phyloP scores from a whole-genome alignment of 2,329 filamentous ascomycete genomes.

The Periconia sp. region DNA sequence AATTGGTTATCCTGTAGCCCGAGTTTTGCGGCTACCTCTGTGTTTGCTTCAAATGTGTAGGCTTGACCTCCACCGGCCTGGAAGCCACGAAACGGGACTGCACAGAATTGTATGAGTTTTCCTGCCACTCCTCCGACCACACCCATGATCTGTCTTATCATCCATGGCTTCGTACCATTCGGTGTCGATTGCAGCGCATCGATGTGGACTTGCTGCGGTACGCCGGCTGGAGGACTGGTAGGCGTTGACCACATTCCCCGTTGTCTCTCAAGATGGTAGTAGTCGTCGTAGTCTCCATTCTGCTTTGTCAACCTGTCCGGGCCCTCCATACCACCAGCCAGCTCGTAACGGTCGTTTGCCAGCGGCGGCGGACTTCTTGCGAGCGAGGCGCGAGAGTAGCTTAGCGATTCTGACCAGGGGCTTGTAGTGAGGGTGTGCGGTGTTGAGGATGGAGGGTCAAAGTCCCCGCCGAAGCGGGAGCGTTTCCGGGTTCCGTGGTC shows the following conservation, averaged over 20 bases:
- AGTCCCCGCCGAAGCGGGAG: conserved; percentile 22
- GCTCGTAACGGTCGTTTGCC: conserved; percentile 58
- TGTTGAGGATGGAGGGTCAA: conserved; percentile 12
- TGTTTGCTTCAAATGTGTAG: conserved; percentile 63
- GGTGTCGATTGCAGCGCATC: conserved; percentile 23
- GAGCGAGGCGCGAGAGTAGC: conserved; percentile 27
- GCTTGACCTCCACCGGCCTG: conserved; percentile 81
- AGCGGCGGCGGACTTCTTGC: conserved; percentile 51
- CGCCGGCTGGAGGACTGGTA: conserved; percentile 28
- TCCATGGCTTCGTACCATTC: conserved; percentile 32
- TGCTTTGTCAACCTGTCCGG: conserved; percentile 47
- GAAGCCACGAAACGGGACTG: conserved; percentile 78
- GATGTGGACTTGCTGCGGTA: conserved; percentile 16
- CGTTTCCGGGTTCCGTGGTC: conserved; percentile 42
- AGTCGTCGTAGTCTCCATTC: conserved; percentile 51
- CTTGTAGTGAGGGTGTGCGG: conserved; percentile 19
- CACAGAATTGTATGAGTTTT: conserved; percentile 85
- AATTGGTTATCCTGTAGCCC: conserved; percentile 29
- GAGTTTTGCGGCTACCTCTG: conserved; percentile 30
- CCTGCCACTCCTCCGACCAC: conserved; percentile 72
- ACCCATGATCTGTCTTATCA: conserved; percentile 56
- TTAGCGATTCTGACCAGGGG: conserved; percentile 28
- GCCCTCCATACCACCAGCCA: conserved; percentile 59
- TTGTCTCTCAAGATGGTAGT: conserved; percentile 45
- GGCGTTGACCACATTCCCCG: conserved; percentile 44